Percentiles rank a stretch among this genome's conserved stretches.
Evolutionary conservation across 2,329 filamentous ascomycete genomes (phyloP).

Genomic region (Chrysoporthe cubensis): DNA sequence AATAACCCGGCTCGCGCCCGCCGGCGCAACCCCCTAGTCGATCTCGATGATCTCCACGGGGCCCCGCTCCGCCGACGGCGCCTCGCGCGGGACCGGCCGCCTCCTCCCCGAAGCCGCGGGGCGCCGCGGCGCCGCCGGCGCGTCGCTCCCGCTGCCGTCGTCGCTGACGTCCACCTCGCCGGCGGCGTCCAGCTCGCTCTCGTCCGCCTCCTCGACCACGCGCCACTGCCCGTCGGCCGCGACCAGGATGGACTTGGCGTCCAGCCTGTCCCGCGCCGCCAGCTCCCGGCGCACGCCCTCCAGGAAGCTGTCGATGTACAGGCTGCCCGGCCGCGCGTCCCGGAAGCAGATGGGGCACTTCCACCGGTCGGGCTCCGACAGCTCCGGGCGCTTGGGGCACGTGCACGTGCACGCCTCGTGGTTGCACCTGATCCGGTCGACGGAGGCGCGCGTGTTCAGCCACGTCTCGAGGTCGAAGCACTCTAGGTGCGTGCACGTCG

Average conservation of each 20-base stretch:
- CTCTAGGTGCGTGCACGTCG: slow-evolving; percentile 74
- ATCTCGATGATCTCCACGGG: slow-evolving; percentile 26
- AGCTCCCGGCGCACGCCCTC: slow-evolving; percentile 62
- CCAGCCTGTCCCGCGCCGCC: slow-evolving; percentile 49
- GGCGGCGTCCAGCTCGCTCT: slow-evolving; percentile 31
- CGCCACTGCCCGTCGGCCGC: slow-evolving; percentile 69
- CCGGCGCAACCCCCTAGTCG: slow-evolving; percentile 13
- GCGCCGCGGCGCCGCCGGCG: slow-evolving; percentile 1
- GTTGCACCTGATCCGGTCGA: slow-evolving; percentile 42
- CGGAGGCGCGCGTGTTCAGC: slow-evolving; percentile 65
- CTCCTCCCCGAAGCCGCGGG: slow-evolving; percentile 21
- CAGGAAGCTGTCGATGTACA: slow-evolving; percentile 78
- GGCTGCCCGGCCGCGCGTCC: slow-evolving; percentile 74
- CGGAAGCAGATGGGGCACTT: slow-evolving; percentile 80
- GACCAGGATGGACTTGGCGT: slow-evolving; percentile 65
- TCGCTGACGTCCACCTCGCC: slow-evolving; percentile 37
- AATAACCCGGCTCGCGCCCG: background rate
- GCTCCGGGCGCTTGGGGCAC: slow-evolving; percentile 47
- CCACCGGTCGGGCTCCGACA: slow-evolving; percentile 72
- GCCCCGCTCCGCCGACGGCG: slow-evolving; percentile 13
- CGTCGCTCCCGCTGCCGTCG: slow-evolving; percentile 39
- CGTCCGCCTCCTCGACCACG: slow-evolving; percentile 41
- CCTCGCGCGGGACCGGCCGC: slow-evolving; percentile 3
- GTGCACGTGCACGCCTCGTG: slow-evolving; percentile 40
- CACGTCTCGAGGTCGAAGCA: slow-evolving; percentile 91